Percentiles rank a stretch among this genome's conserved stretches.
Evolutionary conservation across 1,284 basidiomycete species (phyloP).

Genomic region (Cryptococcus hybrid): DNA sequence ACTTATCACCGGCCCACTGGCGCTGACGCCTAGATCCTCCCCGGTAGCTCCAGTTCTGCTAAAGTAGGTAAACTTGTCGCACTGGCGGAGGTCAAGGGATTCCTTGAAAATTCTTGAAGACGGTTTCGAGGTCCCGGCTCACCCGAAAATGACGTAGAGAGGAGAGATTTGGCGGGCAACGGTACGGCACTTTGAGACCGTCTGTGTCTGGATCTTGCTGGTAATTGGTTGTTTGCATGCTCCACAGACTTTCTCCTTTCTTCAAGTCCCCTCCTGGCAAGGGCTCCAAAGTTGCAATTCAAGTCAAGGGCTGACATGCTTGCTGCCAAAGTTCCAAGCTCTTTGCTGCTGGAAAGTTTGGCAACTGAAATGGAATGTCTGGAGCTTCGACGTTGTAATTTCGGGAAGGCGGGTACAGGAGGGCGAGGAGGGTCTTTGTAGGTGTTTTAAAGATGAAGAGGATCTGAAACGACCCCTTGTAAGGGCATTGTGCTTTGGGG

Average conservation of each 20-base stretch:
- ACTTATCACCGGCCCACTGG: constrained; percentile 1
- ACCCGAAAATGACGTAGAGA: not conserved
- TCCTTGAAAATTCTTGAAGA: constrained; percentile 29
- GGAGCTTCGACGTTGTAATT: not conserved
- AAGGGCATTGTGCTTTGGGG: constrained; percentile 6
- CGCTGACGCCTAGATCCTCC: constrained; percentile 1
- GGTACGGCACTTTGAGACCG: constrained; percentile 30
- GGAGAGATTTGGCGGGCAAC: not conserved
- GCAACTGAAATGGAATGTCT: not conserved
- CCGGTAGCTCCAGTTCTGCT: constrained; percentile 14
- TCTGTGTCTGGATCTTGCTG: constrained; percentile 5
- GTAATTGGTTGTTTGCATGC: not conserved
- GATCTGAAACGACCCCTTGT: not conserved
- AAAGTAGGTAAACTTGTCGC: constrained; percentile 26
- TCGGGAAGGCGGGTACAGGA: not conserved
- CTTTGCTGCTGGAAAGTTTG: constrained; percentile 1
- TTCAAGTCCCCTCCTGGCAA: constrained; percentile 6
- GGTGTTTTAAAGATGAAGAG: not conserved
- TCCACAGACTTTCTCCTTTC: constrained; percentile 6
- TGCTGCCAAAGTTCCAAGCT: not conserved
- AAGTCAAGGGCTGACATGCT: constrained; percentile 7
- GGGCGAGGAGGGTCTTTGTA: not conserved
- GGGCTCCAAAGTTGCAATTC: constrained; percentile 8
- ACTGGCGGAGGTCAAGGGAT: constrained; percentile 26
- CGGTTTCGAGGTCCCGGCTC: constrained; percentile 4